Evolutionary conservation across 805 yeast species (phyloP), one percentile per base, ranked within the genome.

Genomic region (Ogataea nakhonphanomensis): DNA sequence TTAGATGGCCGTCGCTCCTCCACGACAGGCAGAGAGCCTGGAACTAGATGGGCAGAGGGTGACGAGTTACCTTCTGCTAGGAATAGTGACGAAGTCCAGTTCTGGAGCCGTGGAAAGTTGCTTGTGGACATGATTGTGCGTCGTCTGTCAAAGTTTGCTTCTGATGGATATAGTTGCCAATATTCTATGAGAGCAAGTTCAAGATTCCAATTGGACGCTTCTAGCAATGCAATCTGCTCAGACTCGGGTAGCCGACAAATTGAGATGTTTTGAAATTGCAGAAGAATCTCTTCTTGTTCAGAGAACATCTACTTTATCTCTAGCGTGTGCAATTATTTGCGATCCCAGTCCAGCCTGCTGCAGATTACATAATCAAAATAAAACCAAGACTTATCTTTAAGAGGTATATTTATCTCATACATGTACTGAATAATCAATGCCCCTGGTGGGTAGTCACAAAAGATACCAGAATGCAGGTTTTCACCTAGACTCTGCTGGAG

Each of bases 401-500:
- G n/a, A 10, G 10, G 26, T n/a, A 25, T 30, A 17, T 30, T 30
- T 30, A 25, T 9, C 4, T 25, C 7, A 10, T 3, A n/a, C 5
- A 25, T 30, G 24, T 30, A 11, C 20, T 15, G 5, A 12, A 12
- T 5, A 22, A 15, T 15, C 8, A 12, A 9, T 15, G 5, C 4
- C 21, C 21, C 3, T 17, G 5, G 20, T 17, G 20, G 20, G 5
- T 17, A 17, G n/a, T n/a, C n/a, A n/a, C n/a, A n/a, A n/a, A 14
- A 12, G 22, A 29, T 29, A 11, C 9, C 14, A 14, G 21, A 12
- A 12, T 7, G 15, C 15, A 9, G 15, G 14, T 9, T 9, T 7
- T 15, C n/a, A 29, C 11, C 8, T 20, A 8, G 21, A 23, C 24
- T 45, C 53, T 29, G 51, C 48, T 11, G 73, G 73, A 26, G 68